Percentiles rank a stretch among this genome's conserved stretches.
Evolutionary conservation across 257 asterid genomes (phyloP).

Genomic region (Capsicum rhomboideum): DNA sequence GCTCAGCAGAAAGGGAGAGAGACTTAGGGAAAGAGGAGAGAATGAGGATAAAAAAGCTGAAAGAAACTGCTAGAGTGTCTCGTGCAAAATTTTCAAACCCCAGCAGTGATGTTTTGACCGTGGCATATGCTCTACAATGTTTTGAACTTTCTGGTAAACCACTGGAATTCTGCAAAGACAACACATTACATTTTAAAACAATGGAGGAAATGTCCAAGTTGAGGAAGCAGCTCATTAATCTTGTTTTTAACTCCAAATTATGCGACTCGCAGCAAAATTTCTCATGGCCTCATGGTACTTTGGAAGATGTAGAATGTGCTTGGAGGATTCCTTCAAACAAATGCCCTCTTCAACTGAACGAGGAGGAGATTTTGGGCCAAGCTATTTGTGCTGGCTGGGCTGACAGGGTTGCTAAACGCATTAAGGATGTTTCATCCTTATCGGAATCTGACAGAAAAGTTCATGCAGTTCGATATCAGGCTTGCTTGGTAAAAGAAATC

Average conservation of each 20-base stretch:
- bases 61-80: constrained; percentile 45
- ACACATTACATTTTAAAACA: constrained; percentile 61
- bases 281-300: constrained; percentile 61
- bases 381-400: constrained; percentile 95
- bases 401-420: constrained; percentile 74
- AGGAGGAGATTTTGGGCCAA: constrained; percentile 76
- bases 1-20: constrained; percentile 22
- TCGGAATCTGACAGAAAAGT: constrained; percentile 48
- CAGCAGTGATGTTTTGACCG: constrained; percentile 65
- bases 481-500: constrained; percentile 61
- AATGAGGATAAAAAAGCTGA: constrained; percentile 52
- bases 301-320: constrained; percentile 52
- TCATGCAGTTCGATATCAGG: constrained; percentile 57
- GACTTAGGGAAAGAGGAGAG: constrained; percentile 35
- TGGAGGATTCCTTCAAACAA: constrained; percentile 55
- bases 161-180: constrained; percentile 43
- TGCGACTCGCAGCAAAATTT: constrained; percentile 41
- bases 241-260: constrained; percentile 42
- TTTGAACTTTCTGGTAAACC: constrained; percentile 55
- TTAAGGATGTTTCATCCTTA: constrained; percentile 28
- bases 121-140: constrained; percentile 67
- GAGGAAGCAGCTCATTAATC: constrained; percentile 76
- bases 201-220: constrained; percentile 98
- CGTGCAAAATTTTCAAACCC: constrained; percentile 67
- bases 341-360: constrained; percentile 50